Evolutionary conservation across 495 filamentous ascomycete genomes (phyloP).

Genomic region (Thermochaetoides thermophila): DNA sequence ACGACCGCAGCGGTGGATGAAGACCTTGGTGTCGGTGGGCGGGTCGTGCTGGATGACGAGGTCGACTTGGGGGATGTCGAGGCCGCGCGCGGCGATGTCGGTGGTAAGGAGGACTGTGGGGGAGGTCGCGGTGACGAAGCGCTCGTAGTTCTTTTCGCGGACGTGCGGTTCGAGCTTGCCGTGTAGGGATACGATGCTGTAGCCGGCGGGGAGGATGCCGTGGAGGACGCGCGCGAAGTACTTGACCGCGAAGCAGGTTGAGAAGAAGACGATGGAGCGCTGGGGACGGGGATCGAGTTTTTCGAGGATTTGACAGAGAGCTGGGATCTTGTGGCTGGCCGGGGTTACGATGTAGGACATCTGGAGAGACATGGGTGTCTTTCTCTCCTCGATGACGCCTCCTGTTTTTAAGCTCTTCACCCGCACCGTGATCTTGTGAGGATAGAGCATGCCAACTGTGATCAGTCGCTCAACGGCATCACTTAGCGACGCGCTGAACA

Average conservation of each 20-base stretch:
- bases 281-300: conserved; percentile 55
- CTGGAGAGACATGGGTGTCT: conserved; percentile 76
- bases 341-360: conserved; percentile 73
- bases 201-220: conserved; percentile 43
- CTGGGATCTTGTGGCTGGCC: conserved; percentile 60
- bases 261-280: conserved; percentile 86
- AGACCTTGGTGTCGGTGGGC: conserved; percentile 83
- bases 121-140: conserved; percentile 44
- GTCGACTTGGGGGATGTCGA: conserved; percentile 92
- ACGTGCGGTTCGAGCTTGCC: conserved; percentile 78
- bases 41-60: conserved; percentile 87
- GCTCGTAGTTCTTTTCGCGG: conserved; percentile 22
- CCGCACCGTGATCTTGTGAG: conserved; percentile 82
- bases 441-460: conserved; percentile 82
- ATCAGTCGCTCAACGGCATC: conserved; percentile 87
- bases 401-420: conserved; percentile 50
- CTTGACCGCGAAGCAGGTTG: conserved; percentile 89
- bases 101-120: conserved; percentile 67
- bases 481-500: conserved; percentile 85
- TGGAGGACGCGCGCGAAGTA: conserved; percentile 73
- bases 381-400: conserved; percentile 62
- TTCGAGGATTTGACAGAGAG: conserved; percentile 54
- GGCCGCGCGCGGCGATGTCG: conserved; percentile 54
- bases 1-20: conserved; percentile 87
- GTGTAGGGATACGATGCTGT: conserved; percentile 65